These are phyloP conservation scores for Ustilago hordei DNA, from an alignment of 1,284 basidiomycete species.

Conservation along the genomic window DNA sequence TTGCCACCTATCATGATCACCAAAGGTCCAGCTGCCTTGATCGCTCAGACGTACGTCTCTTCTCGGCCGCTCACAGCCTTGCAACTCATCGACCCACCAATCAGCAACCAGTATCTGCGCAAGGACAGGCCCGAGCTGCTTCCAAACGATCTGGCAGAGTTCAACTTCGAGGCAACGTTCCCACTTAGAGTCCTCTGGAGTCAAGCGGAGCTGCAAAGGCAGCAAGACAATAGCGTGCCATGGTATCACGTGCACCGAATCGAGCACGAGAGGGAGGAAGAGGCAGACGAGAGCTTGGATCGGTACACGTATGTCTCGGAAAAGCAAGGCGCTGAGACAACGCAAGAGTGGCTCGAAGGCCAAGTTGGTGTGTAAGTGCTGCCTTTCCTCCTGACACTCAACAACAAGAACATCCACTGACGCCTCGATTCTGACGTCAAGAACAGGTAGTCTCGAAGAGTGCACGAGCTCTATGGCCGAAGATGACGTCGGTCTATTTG, in stretches of 20 bases:
- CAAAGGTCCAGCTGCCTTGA: conserved; percentile 36
- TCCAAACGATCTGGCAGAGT: conserved; percentile 47
- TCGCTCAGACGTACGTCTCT: conserved; percentile 63
- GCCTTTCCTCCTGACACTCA: not conserved
- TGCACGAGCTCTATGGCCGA: not conserved
- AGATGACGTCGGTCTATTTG: conserved; percentile 6
- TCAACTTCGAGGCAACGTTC: conserved; percentile 61
- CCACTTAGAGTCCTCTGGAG: conserved; percentile 62
- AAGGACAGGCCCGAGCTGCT: conserved; percentile 32
- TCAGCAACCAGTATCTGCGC: conserved; percentile 46
- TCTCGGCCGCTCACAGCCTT: conserved; percentile 61
- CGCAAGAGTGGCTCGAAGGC: conserved; percentile 58
- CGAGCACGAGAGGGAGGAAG: conserved; percentile 60
- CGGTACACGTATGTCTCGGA: conserved; percentile 49
- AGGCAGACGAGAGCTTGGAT: conserved; percentile 60
- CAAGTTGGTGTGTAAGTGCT: conserved; percentile 65
- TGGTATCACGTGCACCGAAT: conserved; percentile 66
- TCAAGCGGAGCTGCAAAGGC: conserved; percentile 41
- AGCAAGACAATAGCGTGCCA: conserved; percentile 40
- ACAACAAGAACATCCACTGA: not conserved
- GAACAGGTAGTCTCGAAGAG: conserved; percentile 46
- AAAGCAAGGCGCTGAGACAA: conserved; percentile 47
- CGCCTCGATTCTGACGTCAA: conserved; percentile 2
- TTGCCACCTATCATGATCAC: conserved; percentile 63
- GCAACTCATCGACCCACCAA: conserved; percentile 60